These are phyloP conservation scores for Iris pallida DNA, from an alignment of 116 monocot species.

Conservation along the genomic window DNA sequence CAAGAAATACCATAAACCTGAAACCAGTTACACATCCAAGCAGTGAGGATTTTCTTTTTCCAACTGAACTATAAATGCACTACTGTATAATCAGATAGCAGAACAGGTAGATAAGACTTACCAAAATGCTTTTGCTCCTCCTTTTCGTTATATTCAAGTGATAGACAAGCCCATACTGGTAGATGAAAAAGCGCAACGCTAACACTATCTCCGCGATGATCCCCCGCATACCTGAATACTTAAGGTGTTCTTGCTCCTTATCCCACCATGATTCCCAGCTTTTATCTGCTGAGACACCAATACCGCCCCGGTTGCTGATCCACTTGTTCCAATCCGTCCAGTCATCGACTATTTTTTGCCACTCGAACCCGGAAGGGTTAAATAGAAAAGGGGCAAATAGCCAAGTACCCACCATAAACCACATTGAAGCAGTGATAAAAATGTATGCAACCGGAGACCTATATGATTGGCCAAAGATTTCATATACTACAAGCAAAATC, in stretches of 20 bases:
- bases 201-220: constrained; percentile 60
- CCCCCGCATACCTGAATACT: constrained; percentile 56
- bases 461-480: constrained; percentile 82
- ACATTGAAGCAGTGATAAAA: constrained; percentile 81
- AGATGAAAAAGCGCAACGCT: constrained; percentile 79
- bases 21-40: constrained; percentile 48
- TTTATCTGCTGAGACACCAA: constrained; percentile 76
- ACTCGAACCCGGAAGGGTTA: constrained; percentile 95
- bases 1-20: constrained; percentile 95
- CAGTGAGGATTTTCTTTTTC: not conserved
- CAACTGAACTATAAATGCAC: not conserved
- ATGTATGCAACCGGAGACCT: constrained; percentile 65
- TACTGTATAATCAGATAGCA: constrained; percentile 2
- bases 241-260: constrained; percentile 80
- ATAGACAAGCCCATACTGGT: constrained; percentile 95
- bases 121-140: constrained; percentile 67
- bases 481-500: constrained; percentile 81
- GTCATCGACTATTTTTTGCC: constrained; percentile 96
- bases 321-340: constrained; percentile 98
- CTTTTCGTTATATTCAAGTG: constrained; percentile 68
- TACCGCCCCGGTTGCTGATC: constrained; percentile 90
- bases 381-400: constrained; percentile 93
- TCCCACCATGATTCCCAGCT: constrained; percentile 99
- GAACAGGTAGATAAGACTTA: constrained; percentile 17
- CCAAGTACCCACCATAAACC: constrained; percentile 97